A percentile compares a stretch with the other conserved stretches of the same genome.
Evolutionary conservation across 2,329 filamentous ascomycete species (phyloP).

Genomic region (Cryphonectria nitschkei): DNA sequence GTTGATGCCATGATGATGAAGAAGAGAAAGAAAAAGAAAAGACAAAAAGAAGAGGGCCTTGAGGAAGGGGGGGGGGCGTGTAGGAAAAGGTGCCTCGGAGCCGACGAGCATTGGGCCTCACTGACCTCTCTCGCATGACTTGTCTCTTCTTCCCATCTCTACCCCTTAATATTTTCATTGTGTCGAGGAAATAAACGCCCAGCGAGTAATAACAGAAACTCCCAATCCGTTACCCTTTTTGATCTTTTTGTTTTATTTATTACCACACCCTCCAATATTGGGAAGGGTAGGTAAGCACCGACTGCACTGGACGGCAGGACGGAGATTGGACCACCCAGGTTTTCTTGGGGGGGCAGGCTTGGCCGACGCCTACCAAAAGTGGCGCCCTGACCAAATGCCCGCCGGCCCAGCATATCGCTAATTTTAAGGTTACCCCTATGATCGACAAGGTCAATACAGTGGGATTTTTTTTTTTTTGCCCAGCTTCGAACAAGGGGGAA

Average conservation of each 20-base stretch:
- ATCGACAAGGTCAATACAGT: constrained; percentile 12
- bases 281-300: not conserved
- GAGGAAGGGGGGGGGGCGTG: too few relatives aligned
- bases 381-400: not conserved
- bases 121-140: too few relatives aligned
- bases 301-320: not conserved
- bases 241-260: not conserved
- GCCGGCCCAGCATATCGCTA: not conserved
- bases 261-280: not conserved
- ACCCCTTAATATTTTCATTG: not conserved
- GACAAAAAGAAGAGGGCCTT: not conserved
- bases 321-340: constrained; percentile 8
- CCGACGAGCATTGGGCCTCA: not conserved
- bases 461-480: not conserved
- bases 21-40: not conserved
- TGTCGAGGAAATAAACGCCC: not conserved
- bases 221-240: not conserved
- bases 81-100: not conserved
- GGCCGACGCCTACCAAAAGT: not conserved
- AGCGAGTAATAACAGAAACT: not conserved
- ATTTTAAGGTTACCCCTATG: constrained; percentile 18
- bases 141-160: not conserved
- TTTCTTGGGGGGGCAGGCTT: not conserved
- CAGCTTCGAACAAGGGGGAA: not conserved
- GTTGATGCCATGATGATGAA: not conserved